These are phyloP conservation scores for Hyphopichia homilentoma DNA, from an alignment of 805 yeast species.

Conservation along the genomic window DNA sequence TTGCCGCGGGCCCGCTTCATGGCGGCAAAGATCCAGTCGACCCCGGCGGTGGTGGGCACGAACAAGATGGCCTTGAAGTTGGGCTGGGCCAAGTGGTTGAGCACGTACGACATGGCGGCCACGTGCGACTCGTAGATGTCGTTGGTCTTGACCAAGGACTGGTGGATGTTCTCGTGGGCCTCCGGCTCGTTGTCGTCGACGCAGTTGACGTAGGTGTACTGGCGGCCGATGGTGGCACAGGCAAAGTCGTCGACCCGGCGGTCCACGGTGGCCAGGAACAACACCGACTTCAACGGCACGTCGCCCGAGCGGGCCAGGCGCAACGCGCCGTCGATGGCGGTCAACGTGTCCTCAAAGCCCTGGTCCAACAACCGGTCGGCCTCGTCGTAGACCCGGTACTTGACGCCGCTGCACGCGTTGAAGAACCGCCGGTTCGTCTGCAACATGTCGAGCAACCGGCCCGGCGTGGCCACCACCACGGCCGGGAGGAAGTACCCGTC, in stretches of 20 bases:
- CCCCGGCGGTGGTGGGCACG: constrained; percentile 71
- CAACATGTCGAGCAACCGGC: constrained; percentile 68
- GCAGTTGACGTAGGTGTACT: constrained; percentile 65
- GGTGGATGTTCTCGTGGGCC: constrained; percentile 71
- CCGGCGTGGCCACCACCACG: constrained; percentile 85
- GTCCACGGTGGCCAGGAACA: constrained; percentile 89
- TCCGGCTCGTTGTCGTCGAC: constrained; percentile 72
- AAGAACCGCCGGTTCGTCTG: constrained; percentile 39
- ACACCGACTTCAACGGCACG: constrained; percentile 54
- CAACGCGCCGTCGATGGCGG: constrained; percentile 50
- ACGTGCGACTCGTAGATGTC: constrained; percentile 55
- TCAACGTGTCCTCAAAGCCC: constrained; percentile 70
- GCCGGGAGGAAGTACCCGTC: constrained; percentile 39
- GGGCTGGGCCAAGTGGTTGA: constrained; percentile 31
- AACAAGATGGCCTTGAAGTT: constrained; percentile 78
- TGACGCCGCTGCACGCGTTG: constrained; percentile 48
- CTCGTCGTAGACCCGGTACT: constrained; percentile 78
- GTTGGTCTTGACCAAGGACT: constrained; percentile 54
- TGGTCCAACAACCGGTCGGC: constrained; percentile 84
- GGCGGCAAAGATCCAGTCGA: constrained; percentile 50
- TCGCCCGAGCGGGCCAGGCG: constrained; percentile 28
- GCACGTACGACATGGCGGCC: constrained; percentile 52
- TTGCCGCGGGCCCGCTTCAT: constrained; percentile 24
- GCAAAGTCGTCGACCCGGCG: constrained; percentile 66
- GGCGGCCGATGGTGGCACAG: constrained; percentile 46